Evolutionary conservation across 176 grass and related monocot genomes (phyloP).

Genomic region (Juncus effusus): DNA sequence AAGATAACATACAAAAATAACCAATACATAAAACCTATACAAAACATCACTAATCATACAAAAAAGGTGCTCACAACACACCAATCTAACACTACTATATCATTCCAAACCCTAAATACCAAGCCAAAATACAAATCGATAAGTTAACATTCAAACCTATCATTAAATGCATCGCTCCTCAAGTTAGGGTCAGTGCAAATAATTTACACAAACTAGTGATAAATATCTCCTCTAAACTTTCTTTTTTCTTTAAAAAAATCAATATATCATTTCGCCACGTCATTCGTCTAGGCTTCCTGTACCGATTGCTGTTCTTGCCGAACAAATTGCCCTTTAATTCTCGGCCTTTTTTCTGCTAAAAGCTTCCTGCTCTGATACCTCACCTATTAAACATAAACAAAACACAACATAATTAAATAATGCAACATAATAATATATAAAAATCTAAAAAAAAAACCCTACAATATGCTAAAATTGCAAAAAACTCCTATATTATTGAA

Average conservation of each 20-base stretch:
- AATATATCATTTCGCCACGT: not conserved
- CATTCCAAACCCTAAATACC: not conserved
- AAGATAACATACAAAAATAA: no score
- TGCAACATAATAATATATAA: not conserved
- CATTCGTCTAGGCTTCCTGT: slow-evolving; percentile 32
- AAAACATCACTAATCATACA: slow-evolving; percentile 2
- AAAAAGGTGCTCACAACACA: slow-evolving; percentile 6
- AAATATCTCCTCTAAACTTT: not conserved
- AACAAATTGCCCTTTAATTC: slow-evolving; percentile 97
- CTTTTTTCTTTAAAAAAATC: not conserved
- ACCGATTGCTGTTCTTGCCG: slow-evolving; percentile 50
- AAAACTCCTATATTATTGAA: no score
- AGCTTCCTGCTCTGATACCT: slow-evolving; percentile 94
- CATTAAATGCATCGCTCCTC: slow-evolving; percentile 1
- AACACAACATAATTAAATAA: not conserved
- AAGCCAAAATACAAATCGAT: not conserved
- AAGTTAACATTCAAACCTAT: slow-evolving; percentile 19
- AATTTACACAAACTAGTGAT: slow-evolving; percentile 12
- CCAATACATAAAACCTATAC: no score
- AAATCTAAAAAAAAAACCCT: not conserved
- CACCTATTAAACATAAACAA: slow-evolving; percentile 52
- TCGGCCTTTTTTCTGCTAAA: slow-evolving; percentile 85
- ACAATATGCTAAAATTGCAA: no score
- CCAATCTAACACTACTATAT: not conserved
- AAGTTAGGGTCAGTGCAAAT: slow-evolving; percentile 22